phyloP scores from a whole-genome alignment of 2,329 filamentous ascomycete species.

The Monilinia fructigena region DNA sequence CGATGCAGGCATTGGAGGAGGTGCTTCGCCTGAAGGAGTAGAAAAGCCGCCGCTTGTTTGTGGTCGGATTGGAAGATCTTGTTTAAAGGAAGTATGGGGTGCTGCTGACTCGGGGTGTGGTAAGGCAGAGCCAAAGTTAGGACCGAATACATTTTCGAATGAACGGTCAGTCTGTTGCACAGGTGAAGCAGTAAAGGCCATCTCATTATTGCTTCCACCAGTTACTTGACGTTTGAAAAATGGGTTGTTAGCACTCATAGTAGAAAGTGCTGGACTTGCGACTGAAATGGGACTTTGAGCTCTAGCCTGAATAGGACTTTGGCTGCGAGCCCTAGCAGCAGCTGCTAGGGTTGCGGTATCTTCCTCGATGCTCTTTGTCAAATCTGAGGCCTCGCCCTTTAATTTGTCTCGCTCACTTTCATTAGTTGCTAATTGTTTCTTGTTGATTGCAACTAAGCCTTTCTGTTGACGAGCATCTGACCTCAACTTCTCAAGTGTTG shows the following conservation, averaged over 20 bases:
- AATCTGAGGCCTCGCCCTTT: slow-evolving; percentile 72
- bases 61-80: slow-evolving; percentile 37
- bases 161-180: slow-evolving; percentile 57
- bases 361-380: slow-evolving; percentile 62
- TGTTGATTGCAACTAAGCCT: slow-evolving; percentile 95
- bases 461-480: slow-evolving; percentile 93
- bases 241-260: slow-evolving; percentile 81
- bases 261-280: slow-evolving; percentile 67
- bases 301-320: slow-evolving; percentile 35
- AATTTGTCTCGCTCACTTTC: slow-evolving; percentile 88
- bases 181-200: slow-evolving; percentile 45
- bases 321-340: slow-evolving; percentile 40
- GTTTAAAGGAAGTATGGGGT: slow-evolving; percentile 62
- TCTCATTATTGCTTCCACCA: slow-evolving; percentile 51
- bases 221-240: slow-evolving; percentile 72
- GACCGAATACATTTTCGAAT: slow-evolving; percentile 86
- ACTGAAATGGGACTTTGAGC: slow-evolving; percentile 48
- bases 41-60: slow-evolving; percentile 34
- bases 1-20: slow-evolving; percentile 65
- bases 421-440: slow-evolving; percentile 89
- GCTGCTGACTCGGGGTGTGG: slow-evolving; percentile 43
- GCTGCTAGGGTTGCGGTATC: slow-evolving; percentile 52
- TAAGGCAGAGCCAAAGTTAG: slow-evolving; percentile 53
- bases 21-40: slow-evolving; percentile 53
- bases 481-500: slow-evolving; percentile 88